Evolutionary conservation across 352 stramenopile species (phyloP).

Genomic region (Plasmopara viticola): DNA sequence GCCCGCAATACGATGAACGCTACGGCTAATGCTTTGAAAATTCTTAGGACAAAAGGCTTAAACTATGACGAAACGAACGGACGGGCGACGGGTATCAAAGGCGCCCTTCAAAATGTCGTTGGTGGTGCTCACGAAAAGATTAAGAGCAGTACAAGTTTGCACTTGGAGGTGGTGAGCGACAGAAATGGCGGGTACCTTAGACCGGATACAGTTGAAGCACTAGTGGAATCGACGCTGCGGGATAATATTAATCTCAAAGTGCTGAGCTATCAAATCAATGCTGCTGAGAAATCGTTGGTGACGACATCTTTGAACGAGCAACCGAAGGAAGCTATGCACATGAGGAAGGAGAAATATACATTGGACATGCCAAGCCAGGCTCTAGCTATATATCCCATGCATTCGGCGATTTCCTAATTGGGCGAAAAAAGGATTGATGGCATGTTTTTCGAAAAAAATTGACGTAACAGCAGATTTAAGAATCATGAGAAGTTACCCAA

Average conservation of each 20-base stretch:
- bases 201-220: conserved; percentile 13
- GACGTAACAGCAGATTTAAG: no score
- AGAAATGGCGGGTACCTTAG: neutral
- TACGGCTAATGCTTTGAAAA: conserved; percentile 10
- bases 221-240: conserved; percentile 15
- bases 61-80: conserved; percentile 18
- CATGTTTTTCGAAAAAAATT: no score
- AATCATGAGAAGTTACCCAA: no score
- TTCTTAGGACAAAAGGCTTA: conserved; percentile 9
- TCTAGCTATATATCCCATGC: no score
- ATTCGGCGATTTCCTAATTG: no score
- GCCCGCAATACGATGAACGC: conserved; percentile 16
- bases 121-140: conserved; percentile 2
- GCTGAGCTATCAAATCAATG: conserved; percentile 18
- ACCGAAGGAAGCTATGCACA: no score
- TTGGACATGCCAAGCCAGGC: no score
- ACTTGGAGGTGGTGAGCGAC: no score
- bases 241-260: conserved; percentile 18
- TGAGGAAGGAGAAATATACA: no score
- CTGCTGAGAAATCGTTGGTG: conserved; percentile 11
- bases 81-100: conserved; percentile 8
- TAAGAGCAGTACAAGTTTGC: neutral
- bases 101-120: conserved; percentile 8
- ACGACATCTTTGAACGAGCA: no score
- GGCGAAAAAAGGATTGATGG: no score